Base-by-base conservation (phyloP, 495 filamentous ascomycete genomes). In the Barbatosphaeria neglecta region DNA sequence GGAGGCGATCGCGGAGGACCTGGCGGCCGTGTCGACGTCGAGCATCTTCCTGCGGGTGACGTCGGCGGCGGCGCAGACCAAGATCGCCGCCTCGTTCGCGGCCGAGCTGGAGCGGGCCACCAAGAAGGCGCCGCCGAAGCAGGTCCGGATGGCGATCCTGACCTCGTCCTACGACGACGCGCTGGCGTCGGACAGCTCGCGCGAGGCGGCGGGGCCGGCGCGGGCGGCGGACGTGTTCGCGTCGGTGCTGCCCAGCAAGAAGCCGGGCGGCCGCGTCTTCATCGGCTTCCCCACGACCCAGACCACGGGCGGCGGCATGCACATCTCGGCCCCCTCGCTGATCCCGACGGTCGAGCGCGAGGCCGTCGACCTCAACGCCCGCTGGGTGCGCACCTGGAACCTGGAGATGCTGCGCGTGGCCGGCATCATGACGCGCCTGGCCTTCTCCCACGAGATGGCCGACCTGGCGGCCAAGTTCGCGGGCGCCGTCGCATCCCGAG, bases 261-360 rank as follows among this genome's bases (percentile, higher is more conserved):
- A 76, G 51, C 69, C 69, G 1, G 78, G 81, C 38, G 93, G 93
- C 20, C 78, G 83, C 43, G 81, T 99, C 25, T 99, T 96, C 59
- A 99, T 99, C 55, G 93, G 93, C 1, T 97, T 97, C 61, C 90
- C 92, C 20, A 99, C 93, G 3, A 85, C 86, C 40, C 93, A 99
- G 65, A 99, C 93, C 1, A 99, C 93, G 3, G 89, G 89, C 22
- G 80, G 90, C 11, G 85, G 88, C 25, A 86, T 88, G 54, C 93
- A 99, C 65, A 84, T 99, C n/a, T 95, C 89, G n/a, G 93, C 93
- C 1, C 90, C 90, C 6, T 95, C 90, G 15, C 82, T 97, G 33
- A 97, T 99, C 50, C 93, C 93, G 3, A 99, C 93, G 0, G 93
- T 97, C n/a, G 93, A 99, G 67, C 79, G 93, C 46, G 93, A 99